Evolutionary conservation across 768 basidiomycete genomes (phyloP).

Genomic region (Amanita fuliginea): DNA sequence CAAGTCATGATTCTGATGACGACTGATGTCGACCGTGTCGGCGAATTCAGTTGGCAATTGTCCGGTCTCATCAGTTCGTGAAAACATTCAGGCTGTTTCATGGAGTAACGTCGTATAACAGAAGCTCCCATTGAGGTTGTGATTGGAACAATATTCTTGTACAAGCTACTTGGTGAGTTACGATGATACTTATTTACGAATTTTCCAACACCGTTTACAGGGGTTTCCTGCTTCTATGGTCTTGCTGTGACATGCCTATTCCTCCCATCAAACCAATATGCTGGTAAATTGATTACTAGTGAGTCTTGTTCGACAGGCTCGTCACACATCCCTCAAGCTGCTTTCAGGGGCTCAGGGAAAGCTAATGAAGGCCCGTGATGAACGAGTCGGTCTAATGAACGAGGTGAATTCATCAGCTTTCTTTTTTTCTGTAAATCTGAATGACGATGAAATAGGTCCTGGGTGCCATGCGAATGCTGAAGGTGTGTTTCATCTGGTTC

Average conservation of each 20-base stretch:
- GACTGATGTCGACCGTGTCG: conserved; percentile 84
- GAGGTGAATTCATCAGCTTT: too few relatives aligned
- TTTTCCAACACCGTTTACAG: conserved; percentile 14
- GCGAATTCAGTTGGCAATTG: conserved; percentile 74
- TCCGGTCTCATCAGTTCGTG: conserved; percentile 60
- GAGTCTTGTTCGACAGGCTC: conserved; percentile 4
- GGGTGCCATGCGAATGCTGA: conserved; percentile 86
- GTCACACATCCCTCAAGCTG: background rate
- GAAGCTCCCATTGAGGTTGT: conserved; percentile 73
- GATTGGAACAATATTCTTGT: conserved; percentile 68
- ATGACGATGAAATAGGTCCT: conserved; percentile 40
- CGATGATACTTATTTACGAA: background rate
- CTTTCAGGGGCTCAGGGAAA: conserved; percentile 56
- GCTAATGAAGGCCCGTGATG: conserved; percentile 86
- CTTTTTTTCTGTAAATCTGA: too few relatives aligned
- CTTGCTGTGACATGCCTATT: conserved; percentile 64
- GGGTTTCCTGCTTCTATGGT: conserved; percentile 67
- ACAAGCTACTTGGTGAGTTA: conserved; percentile 55
- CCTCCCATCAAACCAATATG: conserved; percentile 73
- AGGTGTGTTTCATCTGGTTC: conserved; percentile 22
- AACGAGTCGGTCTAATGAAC: conserved; percentile 87
- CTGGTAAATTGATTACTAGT: conserved; percentile 65
- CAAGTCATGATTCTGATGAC: conserved; percentile 96
- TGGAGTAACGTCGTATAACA: conserved; percentile 12
- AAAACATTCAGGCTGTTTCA: background rate